Conservation (phyloP, 2,329 filamentous ascomycete genomes). For the Gaeumannomyces sp. region DNA sequence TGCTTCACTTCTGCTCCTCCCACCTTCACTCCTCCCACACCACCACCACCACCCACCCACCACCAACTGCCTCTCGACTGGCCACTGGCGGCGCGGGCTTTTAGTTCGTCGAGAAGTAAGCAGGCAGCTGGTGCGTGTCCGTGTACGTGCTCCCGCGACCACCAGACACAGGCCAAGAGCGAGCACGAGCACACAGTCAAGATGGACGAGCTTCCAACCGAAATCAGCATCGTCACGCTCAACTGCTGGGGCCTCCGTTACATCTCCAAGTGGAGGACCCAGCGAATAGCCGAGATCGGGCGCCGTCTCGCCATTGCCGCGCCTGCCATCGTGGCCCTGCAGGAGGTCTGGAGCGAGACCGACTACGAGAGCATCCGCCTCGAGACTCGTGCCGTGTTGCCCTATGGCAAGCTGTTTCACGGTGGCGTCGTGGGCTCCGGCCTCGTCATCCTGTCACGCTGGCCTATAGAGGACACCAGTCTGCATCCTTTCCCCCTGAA, state of each 20-base stretch:
- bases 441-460: constrained; percentile 80
- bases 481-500: constrained; percentile 90
- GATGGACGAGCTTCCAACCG: constrained; percentile 34
- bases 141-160: neutral
- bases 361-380: constrained; percentile 74
- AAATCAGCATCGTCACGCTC: constrained; percentile 76
- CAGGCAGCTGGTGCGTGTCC: neutral
- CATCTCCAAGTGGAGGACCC: constrained; percentile 69
- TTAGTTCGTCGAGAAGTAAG: too few relatives aligned
- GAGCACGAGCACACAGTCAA: neutral
- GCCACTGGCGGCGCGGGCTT: too few relatives aligned
- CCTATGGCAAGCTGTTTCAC: constrained; percentile 89
- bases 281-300: constrained; percentile 79
- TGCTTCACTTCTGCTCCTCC: neutral
- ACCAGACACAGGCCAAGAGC: neutral
- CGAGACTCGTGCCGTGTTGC: constrained; percentile 66
- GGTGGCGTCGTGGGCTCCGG: constrained; percentile 86
- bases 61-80: neutral
- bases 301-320: constrained; percentile 63
- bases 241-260: constrained; percentile 98
- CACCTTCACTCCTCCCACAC: neutral
- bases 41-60: too few relatives aligned
- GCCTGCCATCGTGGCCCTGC: constrained; percentile 82
- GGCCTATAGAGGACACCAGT: constrained; percentile 84
- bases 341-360: constrained; percentile 70